Base-by-base conservation (phyloP, 73 alveolate genomes). In the Paramecium primaurelia region DNA sequence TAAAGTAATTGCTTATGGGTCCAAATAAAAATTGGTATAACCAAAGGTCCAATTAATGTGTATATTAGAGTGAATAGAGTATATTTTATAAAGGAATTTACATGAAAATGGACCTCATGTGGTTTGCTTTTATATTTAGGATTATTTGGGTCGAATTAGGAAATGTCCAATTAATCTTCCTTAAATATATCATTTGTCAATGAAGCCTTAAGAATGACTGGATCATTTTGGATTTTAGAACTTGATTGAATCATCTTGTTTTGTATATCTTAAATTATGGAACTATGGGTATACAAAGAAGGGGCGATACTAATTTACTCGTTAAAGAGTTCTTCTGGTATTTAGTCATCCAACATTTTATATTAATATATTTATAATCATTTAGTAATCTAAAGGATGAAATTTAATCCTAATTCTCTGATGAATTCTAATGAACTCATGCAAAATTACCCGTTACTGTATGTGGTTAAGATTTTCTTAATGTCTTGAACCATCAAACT, bases 71-170 rank as follows among this genome's bases (percentile, higher is more conserved):
- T 16, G 25, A 75, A 75, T 30, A 75, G 0, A 42, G 47, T 22
- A 37, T 12, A 75, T 75, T 42, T 36, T 16, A 75, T 22, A 20
- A 75, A 75, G 3, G 18, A 38, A 14, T 36, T 25, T 2, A 38
- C 37, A 11, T 42, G 16, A 75, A 75, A 75, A 42, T 37, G 58
- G 26, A 75, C 88, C 40, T 75, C 88, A 20, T 75, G 88, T 3
- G 88, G 88, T 18, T 75, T 75, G 11, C 64, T 75, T 32, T 75
- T 75, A n/a, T 75, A 75, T 18, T 75, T 75, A 1, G 88, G 60
- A 18, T 75, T 42, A 12, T 75, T 38, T 10, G 88, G 88, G 14
- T 75, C 88, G 6, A 75, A 75, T 34, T 30, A 36, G 5, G 58
- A 36, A 14, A 75, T 75, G 11, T 36, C 60, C 16, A 75, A 14